Conservation (phyloP, 345 rosid genomes). For the Odontarrhena argentea region DNA sequence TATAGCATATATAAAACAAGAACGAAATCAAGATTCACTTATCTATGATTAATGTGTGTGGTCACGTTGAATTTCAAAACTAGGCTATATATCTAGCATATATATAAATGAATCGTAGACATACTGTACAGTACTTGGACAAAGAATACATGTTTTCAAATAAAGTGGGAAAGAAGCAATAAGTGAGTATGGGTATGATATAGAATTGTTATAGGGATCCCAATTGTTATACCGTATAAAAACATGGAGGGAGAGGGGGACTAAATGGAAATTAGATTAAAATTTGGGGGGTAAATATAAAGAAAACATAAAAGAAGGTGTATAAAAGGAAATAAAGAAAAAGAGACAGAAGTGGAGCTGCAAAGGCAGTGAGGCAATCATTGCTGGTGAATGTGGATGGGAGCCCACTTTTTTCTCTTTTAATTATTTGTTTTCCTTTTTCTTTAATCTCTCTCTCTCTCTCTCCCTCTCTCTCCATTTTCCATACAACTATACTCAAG, state of each 20-base stretch:
- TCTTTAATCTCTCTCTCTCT: constrained; percentile 15
- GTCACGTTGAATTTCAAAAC: too few species aligned
- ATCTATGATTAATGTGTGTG: too few species aligned
- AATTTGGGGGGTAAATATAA: neutral
- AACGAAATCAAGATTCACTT: too few species aligned
- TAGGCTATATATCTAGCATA: too few species aligned
- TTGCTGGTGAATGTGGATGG: constrained; percentile 49
- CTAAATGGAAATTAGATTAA: neutral
- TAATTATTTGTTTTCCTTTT: constrained; percentile 24
- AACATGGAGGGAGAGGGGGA: neutral
- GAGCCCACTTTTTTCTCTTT: constrained; percentile 44
- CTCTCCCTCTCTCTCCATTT: constrained; percentile 6
- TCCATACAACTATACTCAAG: neutral
- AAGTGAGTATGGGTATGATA: constrained; percentile 8
- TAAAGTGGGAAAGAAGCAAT: neutral
- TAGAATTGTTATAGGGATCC: neutral
- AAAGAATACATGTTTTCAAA: too few species aligned
- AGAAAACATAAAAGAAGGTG: constrained; percentile 7
- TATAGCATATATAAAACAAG: too few species aligned
- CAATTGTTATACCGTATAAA: neutral
- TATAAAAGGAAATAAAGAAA: constrained; percentile 23
- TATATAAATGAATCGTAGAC: too few species aligned
- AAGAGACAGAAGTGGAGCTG: constrained; percentile 42
- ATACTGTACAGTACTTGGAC: too few species aligned
- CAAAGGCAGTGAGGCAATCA: constrained; percentile 46